These are phyloP conservation scores for Phallus indusiatus DNA, from an alignment of 768 basidiomycete genomes.

Conservation along the genomic window DNA sequence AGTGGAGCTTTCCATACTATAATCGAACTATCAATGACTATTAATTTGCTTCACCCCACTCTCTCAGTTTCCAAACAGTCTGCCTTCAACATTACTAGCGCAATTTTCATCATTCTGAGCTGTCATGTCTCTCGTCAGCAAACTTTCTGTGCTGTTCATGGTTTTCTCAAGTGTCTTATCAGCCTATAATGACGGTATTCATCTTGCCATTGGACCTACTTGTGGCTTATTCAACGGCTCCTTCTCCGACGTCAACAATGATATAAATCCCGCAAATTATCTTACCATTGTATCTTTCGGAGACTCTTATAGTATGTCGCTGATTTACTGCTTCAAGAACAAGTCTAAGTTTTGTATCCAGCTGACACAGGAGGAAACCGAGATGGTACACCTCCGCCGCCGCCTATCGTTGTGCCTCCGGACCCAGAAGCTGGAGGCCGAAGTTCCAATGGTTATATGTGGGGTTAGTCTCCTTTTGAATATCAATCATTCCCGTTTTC, in stretches of 20 bases:
- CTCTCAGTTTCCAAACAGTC: too few relatives aligned
- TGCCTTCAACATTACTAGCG: too few relatives aligned
- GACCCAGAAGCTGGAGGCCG: constrained; percentile 40
- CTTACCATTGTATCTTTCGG: constrained; percentile 47
- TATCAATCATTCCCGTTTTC: not conserved
- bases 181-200: constrained; percentile 12
- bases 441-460: constrained; percentile 40
- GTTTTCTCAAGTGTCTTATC: too few relatives aligned
- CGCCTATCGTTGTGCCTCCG: constrained; percentile 33
- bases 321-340: not conserved
- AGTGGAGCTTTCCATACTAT: too few relatives aligned
- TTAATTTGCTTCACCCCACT: too few relatives aligned
- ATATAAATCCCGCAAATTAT: constrained; percentile 26
- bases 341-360: constrained; percentile 9
- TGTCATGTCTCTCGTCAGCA: too few relatives aligned
- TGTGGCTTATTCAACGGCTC: constrained; percentile 34
- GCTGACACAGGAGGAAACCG: constrained; percentile 28
- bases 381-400: constrained; percentile 34
- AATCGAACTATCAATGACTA: too few relatives aligned
- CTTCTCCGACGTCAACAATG: constrained; percentile 39
- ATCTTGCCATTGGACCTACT: constrained; percentile 35
- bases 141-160: too few relatives aligned
- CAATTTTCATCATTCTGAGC: too few relatives aligned
- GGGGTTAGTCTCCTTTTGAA: constrained; percentile 26
- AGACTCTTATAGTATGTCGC: constrained; percentile 20